Evolutionary conservation across 2,329 filamentous ascomycete genomes (phyloP), one percentile per base, ranked within the genome.

Genomic region (Fonsecaea nubica): DNA sequence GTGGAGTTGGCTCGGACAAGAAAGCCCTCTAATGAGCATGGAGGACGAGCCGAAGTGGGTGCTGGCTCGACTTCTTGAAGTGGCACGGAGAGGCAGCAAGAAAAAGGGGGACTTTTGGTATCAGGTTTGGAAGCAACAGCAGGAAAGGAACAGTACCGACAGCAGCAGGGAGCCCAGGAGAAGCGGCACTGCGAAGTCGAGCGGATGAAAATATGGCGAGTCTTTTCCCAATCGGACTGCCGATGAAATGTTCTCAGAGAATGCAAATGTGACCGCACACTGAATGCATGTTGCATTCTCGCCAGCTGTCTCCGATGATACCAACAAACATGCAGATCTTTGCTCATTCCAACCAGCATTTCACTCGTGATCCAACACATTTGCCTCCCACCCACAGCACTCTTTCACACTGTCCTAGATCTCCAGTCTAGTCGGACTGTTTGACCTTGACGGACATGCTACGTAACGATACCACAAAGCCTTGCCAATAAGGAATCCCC

Each of bases 11-110:
- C 56, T 58, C 2, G 56, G 56, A 9, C 56, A 58, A n/a, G 56
- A 58, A 15, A 58, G 56, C 18, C 56, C 56, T n/a, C 36, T 45
- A 4, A 58, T 58, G 56, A 58, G 56, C 56, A 58, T 58, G 56
- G 56, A 58, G 36, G 56, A 58, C 38, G 56, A 58, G 33, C 56
- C 56, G n/a, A 58, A 30, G 45, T 58, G 35, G 56, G 56, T 58
- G 32, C 56, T 45, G 7, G 12, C 33, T n/a, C 56, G 56, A 15
- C 25, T 58, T 15, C 56, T 58, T 4, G 56, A 42, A 30, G 56
- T 58, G 8, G n/a, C 56, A 12, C 36, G 32, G 42, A 21, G 56
- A 25, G 32, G 9, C 18, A 58, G 56, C 38, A 58, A 58, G 30
- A 45, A 33, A n/a, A 58, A 35, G 36, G 56, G 56, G n/a, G 56